These are phyloP conservation scores for Penicillium sp. DNA, from an alignment of 2,329 filamentous ascomycete genomes.

Conservation along the genomic window DNA sequence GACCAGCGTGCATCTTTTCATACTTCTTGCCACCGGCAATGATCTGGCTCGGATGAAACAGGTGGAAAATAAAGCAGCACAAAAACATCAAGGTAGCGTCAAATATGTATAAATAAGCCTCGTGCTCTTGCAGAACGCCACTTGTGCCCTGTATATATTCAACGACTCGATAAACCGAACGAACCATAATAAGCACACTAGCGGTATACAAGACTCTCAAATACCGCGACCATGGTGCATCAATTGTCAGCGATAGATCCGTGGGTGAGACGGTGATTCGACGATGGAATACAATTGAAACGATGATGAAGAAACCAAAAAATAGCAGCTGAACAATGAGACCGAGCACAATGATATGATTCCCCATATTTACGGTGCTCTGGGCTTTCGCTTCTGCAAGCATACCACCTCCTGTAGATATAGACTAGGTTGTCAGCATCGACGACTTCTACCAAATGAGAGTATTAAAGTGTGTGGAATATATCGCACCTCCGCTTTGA, in stretches of 20 bases:
- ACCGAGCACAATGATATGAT: slow-evolving; percentile 25
- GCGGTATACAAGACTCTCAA: slow-evolving; percentile 27
- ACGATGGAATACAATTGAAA: slow-evolving; percentile 21
- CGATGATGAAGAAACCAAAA: slow-evolving; percentile 28
- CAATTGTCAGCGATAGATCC: slow-evolving; percentile 18
- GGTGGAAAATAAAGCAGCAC: slow-evolving; percentile 1
- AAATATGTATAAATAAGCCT: slow-evolving; percentile 21
- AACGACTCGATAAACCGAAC: slow-evolving; percentile 21
- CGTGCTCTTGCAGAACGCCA: slow-evolving; percentile 18
- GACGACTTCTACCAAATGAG: not conserved
- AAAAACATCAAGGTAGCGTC: slow-evolving; percentile 21
- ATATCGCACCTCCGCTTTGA: slow-evolving; percentile 22
- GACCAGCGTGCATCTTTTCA: not conserved
- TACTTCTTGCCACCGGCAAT: slow-evolving; percentile 1
- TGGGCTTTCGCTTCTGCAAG: slow-evolving; percentile 8
- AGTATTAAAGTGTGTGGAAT: not conserved
- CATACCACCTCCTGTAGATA: slow-evolving; percentile 18
- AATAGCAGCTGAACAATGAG: slow-evolving; percentile 30
- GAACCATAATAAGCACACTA: slow-evolving; percentile 19
- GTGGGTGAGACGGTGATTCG: slow-evolving; percentile 30
- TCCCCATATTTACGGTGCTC: not conserved
- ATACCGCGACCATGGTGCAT: slow-evolving; percentile 32
- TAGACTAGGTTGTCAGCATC: not conserved
- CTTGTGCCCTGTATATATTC: slow-evolving; percentile 20
- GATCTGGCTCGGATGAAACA: slow-evolving; percentile 2